phyloP scores from a whole-genome alignment of 116 monocot species.

The Iris pallida region DNA sequence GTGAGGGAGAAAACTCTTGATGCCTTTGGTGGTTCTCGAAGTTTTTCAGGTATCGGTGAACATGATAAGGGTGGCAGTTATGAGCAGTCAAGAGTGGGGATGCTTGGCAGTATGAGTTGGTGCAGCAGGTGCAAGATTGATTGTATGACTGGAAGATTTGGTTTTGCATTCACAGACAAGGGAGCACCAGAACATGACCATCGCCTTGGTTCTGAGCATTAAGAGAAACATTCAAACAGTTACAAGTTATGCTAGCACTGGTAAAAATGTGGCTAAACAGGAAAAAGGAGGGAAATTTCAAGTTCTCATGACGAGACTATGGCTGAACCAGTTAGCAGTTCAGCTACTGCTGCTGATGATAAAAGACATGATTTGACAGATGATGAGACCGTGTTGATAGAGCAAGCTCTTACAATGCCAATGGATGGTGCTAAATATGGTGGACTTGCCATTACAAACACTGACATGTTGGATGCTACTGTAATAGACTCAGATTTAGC shows the following conservation, averaged over 20 bases:
- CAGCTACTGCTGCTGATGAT: constrained; percentile 32
- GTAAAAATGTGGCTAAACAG: too few relatives aligned
- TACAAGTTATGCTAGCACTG: too few relatives aligned
- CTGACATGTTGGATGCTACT: constrained; percentile 53
- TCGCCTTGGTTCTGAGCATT: constrained; percentile 74
- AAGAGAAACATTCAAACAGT: constrained; percentile 27
- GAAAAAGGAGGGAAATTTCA: constrained; percentile 40
- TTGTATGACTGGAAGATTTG: constrained; percentile 66
- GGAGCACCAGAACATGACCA: constrained; percentile 78
- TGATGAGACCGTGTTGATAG: constrained; percentile 64
- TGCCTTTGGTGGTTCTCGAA: too few relatives aligned
- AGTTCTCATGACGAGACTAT: constrained; percentile 46
- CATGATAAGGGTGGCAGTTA: constrained; percentile 30
- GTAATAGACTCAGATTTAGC: constrained; percentile 62
- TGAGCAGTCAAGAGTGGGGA: constrained; percentile 45
- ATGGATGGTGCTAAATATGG: constrained; percentile 55
- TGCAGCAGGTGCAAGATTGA: constrained; percentile 78
- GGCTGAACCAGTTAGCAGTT: constrained; percentile 38
- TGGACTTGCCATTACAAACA: constrained; percentile 30
- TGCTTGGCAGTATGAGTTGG: constrained; percentile 48
- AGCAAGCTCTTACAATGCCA: constrained; percentile 92
- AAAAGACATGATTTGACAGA: constrained; percentile 63
- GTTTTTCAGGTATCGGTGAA: too few relatives aligned
- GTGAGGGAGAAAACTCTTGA: too few relatives aligned
- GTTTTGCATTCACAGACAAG: constrained; percentile 71